Conservation (phyloP, 2,329 filamentous ascomycete species). For the Samsoniella hepiali region DNA sequence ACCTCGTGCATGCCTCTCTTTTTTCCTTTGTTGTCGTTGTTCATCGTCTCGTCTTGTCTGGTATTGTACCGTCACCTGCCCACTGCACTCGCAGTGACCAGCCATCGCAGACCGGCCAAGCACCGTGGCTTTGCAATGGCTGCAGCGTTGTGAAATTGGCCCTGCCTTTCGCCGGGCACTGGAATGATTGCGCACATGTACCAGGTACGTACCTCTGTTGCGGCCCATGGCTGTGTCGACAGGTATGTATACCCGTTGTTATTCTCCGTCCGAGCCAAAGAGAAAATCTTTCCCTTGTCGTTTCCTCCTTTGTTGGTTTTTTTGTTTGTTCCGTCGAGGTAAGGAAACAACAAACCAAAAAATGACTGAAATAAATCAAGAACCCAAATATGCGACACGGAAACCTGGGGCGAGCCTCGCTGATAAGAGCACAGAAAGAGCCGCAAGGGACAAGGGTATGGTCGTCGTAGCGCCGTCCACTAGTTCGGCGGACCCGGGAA, state of each 20-base stretch:
- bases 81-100: neutral
- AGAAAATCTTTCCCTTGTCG: neutral
- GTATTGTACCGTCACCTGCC: neutral
- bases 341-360: neutral
- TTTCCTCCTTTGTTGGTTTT: neutral
- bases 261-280: neutral
- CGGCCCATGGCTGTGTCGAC: conserved; percentile 18
- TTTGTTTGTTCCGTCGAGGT: neutral
- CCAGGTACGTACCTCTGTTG: conserved; percentile 19
- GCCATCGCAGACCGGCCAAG: neutral
- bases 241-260: conserved; percentile 9
- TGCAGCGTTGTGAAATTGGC: neutral
- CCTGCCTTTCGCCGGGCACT: neutral
- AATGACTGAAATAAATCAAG: neutral
- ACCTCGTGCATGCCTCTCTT: too few species aligned
- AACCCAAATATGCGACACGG: neutral
- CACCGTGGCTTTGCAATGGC: neutral
- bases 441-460: conserved; percentile 9
- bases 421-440: conserved; percentile 4
- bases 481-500: conserved; percentile 16
- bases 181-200: conserved; percentile 19
- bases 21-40: too few species aligned
- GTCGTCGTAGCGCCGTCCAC: conserved; percentile 6
- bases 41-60: neutral
- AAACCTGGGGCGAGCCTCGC: neutral